phyloP scores from a whole-genome alignment of 2,329 filamentous ascomycete genomes.

The Penicillium nordicum region DNA sequence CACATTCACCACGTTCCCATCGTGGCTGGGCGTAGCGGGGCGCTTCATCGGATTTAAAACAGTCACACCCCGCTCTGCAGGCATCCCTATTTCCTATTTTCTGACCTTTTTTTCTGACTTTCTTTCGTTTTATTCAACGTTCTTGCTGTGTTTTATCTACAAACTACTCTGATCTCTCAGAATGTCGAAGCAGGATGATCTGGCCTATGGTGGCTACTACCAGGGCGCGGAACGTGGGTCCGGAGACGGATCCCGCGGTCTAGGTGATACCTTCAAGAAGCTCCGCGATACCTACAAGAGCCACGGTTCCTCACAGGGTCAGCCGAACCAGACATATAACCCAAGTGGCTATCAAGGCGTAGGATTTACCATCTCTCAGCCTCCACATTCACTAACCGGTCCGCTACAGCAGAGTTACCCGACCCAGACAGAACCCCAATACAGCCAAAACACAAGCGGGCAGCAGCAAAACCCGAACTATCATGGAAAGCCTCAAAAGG shows the following conservation, averaged over 20 bases:
- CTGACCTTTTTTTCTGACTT: not conserved
- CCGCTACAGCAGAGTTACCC: conserved; percentile 19
- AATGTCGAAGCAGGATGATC: conserved; percentile 45
- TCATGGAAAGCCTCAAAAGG: conserved; percentile 33
- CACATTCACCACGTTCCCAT: conserved; percentile 17
- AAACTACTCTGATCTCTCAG: not conserved
- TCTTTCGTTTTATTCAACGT: not conserved
- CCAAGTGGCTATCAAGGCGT: conserved; percentile 26
- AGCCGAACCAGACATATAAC: conserved; percentile 19
- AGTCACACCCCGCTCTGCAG: conserved; percentile 8
- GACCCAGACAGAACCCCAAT: conserved; percentile 17
- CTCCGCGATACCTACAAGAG: conserved; percentile 41
- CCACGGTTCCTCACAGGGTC: conserved; percentile 20
- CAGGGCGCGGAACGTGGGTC: conserved; percentile 31
- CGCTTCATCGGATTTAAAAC: conserved; percentile 1
- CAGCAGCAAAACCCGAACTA: conserved; percentile 23
- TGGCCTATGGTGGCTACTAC: conserved; percentile 56
- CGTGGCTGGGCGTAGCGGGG: conserved; percentile 26
- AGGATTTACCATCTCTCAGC: not conserved
- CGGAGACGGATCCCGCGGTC: conserved; percentile 45
- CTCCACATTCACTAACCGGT: conserved; percentile 6
- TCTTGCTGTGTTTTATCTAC: not conserved
- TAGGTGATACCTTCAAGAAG: conserved; percentile 53
- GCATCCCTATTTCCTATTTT: conserved; percentile 1
- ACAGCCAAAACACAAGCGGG: conserved; percentile 23